These are phyloP conservation scores for Ogataea angusta DNA, from an alignment of 805 yeast genomes.

Conservation along the genomic window DNA sequence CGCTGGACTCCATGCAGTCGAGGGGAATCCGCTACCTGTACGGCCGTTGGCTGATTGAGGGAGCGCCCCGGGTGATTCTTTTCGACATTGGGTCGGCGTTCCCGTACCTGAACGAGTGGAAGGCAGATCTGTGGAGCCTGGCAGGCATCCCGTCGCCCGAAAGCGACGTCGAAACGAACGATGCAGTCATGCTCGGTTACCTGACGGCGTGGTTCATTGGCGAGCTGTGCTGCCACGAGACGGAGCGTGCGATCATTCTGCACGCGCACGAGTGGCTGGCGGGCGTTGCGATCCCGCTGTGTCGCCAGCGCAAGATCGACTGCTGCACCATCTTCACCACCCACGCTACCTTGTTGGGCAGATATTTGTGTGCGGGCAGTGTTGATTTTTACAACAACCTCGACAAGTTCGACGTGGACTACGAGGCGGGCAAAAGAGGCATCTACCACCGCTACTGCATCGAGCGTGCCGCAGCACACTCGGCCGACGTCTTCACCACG, in stretches of 20 bases:
- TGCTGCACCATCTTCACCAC: constrained; percentile 95
- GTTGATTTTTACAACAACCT: constrained; percentile 94
- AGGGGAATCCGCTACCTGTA: constrained; percentile 82
- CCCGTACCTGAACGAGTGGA: constrained; percentile 83
- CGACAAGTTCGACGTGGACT: constrained; percentile 86
- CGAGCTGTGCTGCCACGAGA: constrained; percentile 81
- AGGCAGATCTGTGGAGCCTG: constrained; percentile 82
- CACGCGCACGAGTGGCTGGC: constrained; percentile 99
- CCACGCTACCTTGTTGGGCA: constrained; percentile 92
- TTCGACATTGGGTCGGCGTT: constrained; percentile 81
- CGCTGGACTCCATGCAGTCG: constrained; percentile 74
- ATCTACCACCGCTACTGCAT: constrained; percentile 96
- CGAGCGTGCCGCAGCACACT: constrained; percentile 93
- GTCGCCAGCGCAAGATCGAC: constrained; percentile 87
- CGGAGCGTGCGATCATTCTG: constrained; percentile 82
- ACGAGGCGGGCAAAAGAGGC: constrained; percentile 97
- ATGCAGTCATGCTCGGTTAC: constrained; percentile 90
- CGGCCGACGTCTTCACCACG: constrained; percentile 95
- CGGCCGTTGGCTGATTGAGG: constrained; percentile 97
- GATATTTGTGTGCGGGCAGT: constrained; percentile 94
- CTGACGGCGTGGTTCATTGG: constrained; percentile 97
- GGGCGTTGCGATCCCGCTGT: constrained; percentile 90
- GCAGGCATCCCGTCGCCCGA: constrained; percentile 94
- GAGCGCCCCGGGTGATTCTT: constrained; percentile 89
- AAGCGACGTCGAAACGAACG: constrained; percentile 83